Base-by-base conservation (phyloP, 2,329 filamentous ascomycete species). In the Xylaria polymorpha region DNA sequence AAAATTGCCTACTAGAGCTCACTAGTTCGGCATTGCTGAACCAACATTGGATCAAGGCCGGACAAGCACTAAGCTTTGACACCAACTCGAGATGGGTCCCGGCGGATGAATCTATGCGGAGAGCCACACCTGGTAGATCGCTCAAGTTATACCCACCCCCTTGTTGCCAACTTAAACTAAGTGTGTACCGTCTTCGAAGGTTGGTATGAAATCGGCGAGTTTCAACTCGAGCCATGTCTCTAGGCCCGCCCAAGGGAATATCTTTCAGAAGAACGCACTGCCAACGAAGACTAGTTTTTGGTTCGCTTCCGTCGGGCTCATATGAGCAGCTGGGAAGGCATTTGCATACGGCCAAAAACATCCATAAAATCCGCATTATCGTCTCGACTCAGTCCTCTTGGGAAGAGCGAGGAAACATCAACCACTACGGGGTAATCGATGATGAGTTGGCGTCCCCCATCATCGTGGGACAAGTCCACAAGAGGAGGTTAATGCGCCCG, bases 61-160 rank as follows among this genome's bases (percentile, higher is more conserved):
- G 93, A 95, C 92, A 94, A 95, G 93, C 87, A 86, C 93, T 85
- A 94, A 90, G 85, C 93, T 94, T 94, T 97, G 93, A 97, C 91
- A 85, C 92, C 92, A 94, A 94, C 92, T 88, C 91, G 80, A 89
- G 92, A 94, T 93, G 94, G 92, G 92, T 94, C 93, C 93, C 86
- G 82, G 81, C 76, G n/a, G 29, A 62, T 78, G 79, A 78, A 77
- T 74, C 73, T 55, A 66, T 65, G 68, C 67, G 61, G 67, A 60
- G 39, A 67, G 57, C 60, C 66, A 72, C 69, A 64, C 73, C 72
- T 66, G 55, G 69, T 51, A 65, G 66, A 71, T 67, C 22, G 68
- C 74, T 71, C 64, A 67, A 25, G 67, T 59, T 70, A 74, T 68
- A 71, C 65, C 70, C 4, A 29, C 25, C 43, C 58, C 59, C 57